Conservation (phyloP, 345 rosid species). For the Zanthoxylum bungeanum region DNA sequence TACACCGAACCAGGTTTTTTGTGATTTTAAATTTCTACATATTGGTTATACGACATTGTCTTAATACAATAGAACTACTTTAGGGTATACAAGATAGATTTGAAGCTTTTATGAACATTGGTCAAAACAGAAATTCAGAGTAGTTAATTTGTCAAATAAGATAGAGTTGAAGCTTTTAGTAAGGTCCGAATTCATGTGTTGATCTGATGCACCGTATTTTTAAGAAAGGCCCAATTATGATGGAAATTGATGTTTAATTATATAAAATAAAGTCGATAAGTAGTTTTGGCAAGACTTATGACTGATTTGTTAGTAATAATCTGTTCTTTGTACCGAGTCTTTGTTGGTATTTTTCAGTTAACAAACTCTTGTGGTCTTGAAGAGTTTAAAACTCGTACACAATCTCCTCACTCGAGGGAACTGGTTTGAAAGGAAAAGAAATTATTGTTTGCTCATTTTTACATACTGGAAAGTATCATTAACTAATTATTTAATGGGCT, state of each 20-base stretch:
- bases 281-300: background rate
- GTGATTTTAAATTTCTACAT: slow-evolving; percentile 6
- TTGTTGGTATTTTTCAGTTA: background rate
- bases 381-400: background rate
- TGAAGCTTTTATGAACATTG: too few species aligned
- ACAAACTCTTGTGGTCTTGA: background rate
- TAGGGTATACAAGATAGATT: too few species aligned
- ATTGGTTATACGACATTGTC: too few species aligned
- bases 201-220: too few species aligned
- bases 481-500: background rate
- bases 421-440: background rate
- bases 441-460: background rate
- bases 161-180: slow-evolving; percentile 1
- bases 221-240: background rate
- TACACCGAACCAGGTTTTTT: slow-evolving; percentile 93
- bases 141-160: background rate
- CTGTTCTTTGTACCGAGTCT: background rate
- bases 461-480: background rate
- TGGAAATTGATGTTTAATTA: background rate
- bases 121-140: too few species aligned
- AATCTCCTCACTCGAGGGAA: background rate
- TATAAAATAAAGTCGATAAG: background rate
- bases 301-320: background rate
- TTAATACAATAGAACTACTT: too few species aligned
- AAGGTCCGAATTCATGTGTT: too few species aligned